Base-by-base conservation (phyloP, 2,329 filamentous ascomycete species). In the Diplocarpon rosae region DNA sequence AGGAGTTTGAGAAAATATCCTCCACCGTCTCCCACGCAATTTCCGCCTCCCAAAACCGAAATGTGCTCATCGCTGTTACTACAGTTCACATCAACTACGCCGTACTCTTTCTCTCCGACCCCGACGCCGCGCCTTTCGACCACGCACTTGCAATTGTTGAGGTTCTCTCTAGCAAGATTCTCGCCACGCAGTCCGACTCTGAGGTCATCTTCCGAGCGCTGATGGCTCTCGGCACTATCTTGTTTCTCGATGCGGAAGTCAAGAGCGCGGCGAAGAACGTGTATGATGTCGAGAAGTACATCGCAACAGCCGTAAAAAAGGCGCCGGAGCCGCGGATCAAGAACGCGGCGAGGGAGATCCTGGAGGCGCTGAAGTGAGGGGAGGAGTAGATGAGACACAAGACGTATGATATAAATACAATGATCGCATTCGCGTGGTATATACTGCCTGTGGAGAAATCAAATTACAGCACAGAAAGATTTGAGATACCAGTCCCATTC, bases 1-100 rank as follows among this genome's bases (percentile, higher is more conserved):
- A 66, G 15, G 68, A 70, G 35, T 76, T 80, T 15, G 74, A 80
- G 33, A 69, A 73, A 32, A 58, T 62, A 17, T 56, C 61, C 30
- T 31, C 10, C n/a, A 28, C 60, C 6, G 74, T 83, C 4, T 67
- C 85, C 4, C 64, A 68, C 2, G 73, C 83, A 24, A 66, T 93
- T 8, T 73, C 80, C 41, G 73, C 75, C 20, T 66, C 80, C 2
- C 72, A 72, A 4, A 92, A 93, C 61, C 78, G 84, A 42, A 94
- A 94, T 55, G 69, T 96, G 10, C 76, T 83, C 40, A 81, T 95
- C 44, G 90, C 92, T 0, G 69, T 86, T 14, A 80, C 85, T 1
- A 95, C 92, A 0, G 71, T 86, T 0, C 80, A 83, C 48, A 81
- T 96, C 60, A 96, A 98, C 65, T 83, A 85, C 52, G 73, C 87